Evolutionary conservation across 2,329 filamentous ascomycete genomes (phyloP).

Genomic region (Paraphoma sp.): DNA sequence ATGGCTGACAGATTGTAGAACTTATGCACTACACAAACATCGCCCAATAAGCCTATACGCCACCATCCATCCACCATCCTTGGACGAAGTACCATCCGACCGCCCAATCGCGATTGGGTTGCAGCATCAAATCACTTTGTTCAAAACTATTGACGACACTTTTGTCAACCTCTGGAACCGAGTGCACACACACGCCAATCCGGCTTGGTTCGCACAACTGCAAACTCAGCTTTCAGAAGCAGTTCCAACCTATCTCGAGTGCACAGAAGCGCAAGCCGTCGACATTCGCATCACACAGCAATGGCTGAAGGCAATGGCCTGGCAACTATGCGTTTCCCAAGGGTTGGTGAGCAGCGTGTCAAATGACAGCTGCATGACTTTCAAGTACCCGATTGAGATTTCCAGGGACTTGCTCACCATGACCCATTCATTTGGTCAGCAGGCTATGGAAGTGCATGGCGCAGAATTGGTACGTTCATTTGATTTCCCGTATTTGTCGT

Average conservation of each 20-base stretch:
- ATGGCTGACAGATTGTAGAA: slow-evolving; percentile 50
- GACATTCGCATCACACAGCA: slow-evolving; percentile 74
- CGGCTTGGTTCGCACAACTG: slow-evolving; percentile 54
- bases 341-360: slow-evolving; percentile 67
- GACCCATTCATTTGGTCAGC: slow-evolving; percentile 73
- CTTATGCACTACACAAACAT: slow-evolving; percentile 68
- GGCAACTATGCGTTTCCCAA: slow-evolving; percentile 73
- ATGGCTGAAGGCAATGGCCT: slow-evolving; percentile 74
- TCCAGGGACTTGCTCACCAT: slow-evolving; percentile 66
- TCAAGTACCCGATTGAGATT: slow-evolving; percentile 68
- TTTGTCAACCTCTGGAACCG: slow-evolving; percentile 72
- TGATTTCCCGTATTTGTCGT: slow-evolving; percentile 8
- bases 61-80: slow-evolving; percentile 62
- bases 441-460: slow-evolving; percentile 76
- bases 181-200: slow-evolving; percentile 53
- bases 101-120: slow-evolving; percentile 64
- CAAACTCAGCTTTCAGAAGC: slow-evolving; percentile 60
- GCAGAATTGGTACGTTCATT: slow-evolving; percentile 69
- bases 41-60: slow-evolving; percentile 68
- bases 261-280: slow-evolving; percentile 71
- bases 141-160: slow-evolving; percentile 67
- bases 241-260: slow-evolving; percentile 62
- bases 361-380: slow-evolving; percentile 65
- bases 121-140: slow-evolving; percentile 66
- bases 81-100: slow-evolving; percentile 60